A percentile compares a stretch with the other conserved stretches of the same genome.
These are phyloP conservation scores for Clathrospora elynae DNA, from an alignment of 2,329 filamentous ascomycete genomes.

Conservation along the genomic window DNA sequence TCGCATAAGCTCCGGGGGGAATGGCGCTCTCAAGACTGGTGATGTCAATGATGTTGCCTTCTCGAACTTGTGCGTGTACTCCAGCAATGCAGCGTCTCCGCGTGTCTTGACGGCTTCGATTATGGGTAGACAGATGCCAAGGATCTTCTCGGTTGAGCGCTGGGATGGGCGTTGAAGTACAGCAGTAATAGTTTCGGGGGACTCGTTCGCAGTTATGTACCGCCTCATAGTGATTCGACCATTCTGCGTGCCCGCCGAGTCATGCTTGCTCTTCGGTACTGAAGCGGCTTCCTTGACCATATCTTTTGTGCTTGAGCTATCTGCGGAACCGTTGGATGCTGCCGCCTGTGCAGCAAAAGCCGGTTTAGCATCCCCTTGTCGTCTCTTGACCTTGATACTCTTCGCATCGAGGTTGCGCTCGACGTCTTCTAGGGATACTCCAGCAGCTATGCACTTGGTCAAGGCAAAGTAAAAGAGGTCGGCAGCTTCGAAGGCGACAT, in stretches of 20 bases:
- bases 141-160: slow-evolving; percentile 90
- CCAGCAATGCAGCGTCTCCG: slow-evolving; percentile 85
- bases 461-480: slow-evolving; percentile 96
- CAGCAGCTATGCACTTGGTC: slow-evolving; percentile 83
- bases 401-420: slow-evolving; percentile 93
- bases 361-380: slow-evolving; percentile 91
- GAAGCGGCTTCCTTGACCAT: slow-evolving; percentile 58
- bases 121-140: slow-evolving; percentile 89
- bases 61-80: slow-evolving; percentile 97
- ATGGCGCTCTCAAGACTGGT: slow-evolving; percentile 87
- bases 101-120: slow-evolving; percentile 82
- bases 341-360: slow-evolving; percentile 82
- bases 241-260: slow-evolving; percentile 56
- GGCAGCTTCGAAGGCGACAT: slow-evolving; percentile 91
- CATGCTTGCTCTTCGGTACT: slow-evolving; percentile 58
- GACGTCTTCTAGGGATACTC: slow-evolving; percentile 84
- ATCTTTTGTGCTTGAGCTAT: slow-evolving; percentile 45
- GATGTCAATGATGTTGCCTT: slow-evolving; percentile 90
- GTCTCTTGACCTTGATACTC: slow-evolving; percentile 91
- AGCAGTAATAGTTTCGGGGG: slow-evolving; percentile 68
- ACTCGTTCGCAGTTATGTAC: slow-evolving; percentile 69
- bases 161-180: slow-evolving; percentile 89
- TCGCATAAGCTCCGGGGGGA: slow-evolving; percentile 83
- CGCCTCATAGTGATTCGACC: slow-evolving; percentile 81
- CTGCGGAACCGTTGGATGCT: slow-evolving; percentile 22